Conservation (phyloP, 805 yeast genomes). For the Priceomyces fermenticarens region DNA sequence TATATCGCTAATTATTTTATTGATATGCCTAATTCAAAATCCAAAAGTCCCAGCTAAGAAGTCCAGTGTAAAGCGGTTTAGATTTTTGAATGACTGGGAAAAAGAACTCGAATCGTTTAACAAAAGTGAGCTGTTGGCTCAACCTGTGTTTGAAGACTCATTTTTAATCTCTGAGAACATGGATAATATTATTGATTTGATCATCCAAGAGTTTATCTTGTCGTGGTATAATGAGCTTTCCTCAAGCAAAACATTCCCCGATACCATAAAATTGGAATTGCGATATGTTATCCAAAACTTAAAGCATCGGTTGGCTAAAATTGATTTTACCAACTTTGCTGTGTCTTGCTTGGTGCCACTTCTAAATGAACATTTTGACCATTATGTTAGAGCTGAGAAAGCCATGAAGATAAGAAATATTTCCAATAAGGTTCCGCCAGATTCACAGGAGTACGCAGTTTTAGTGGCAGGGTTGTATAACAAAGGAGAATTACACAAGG, state of each 20-base stretch:
- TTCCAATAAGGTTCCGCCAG: conserved; percentile 7
- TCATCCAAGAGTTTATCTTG: conserved; percentile 52
- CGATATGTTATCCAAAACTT: conserved; percentile 40
- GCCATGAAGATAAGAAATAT: conserved; percentile 22
- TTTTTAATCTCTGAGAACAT: conserved; percentile 51
- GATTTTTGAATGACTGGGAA: conserved; percentile 9
- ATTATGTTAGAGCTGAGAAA: conserved; percentile 45
- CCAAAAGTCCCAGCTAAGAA: too few species aligned
- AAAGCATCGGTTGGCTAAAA: conserved; percentile 33
- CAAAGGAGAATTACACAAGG: conserved; percentile 57
- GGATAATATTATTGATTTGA: conserved; percentile 45
- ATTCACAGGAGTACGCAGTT: conserved; percentile 33
- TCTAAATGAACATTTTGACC: conserved; percentile 59
- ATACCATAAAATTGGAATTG: conserved; percentile 44
- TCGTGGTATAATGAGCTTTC: conserved; percentile 56
- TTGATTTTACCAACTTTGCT: conserved; percentile 57
- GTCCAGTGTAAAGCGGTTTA: too few species aligned
- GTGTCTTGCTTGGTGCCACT: conserved; percentile 62
- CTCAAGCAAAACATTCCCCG: conserved; percentile 23
- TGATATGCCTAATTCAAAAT: too few species aligned
- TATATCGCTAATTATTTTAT: too few species aligned
- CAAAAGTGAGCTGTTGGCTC: conserved; percentile 3
- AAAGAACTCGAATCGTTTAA: conserved; percentile 11
- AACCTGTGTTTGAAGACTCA: conserved; percentile 44
- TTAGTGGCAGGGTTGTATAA: conserved; percentile 44